phyloP scores from a whole-genome alignment of 441 rosid genomes.

The Flueggea neowawraea region DNA sequence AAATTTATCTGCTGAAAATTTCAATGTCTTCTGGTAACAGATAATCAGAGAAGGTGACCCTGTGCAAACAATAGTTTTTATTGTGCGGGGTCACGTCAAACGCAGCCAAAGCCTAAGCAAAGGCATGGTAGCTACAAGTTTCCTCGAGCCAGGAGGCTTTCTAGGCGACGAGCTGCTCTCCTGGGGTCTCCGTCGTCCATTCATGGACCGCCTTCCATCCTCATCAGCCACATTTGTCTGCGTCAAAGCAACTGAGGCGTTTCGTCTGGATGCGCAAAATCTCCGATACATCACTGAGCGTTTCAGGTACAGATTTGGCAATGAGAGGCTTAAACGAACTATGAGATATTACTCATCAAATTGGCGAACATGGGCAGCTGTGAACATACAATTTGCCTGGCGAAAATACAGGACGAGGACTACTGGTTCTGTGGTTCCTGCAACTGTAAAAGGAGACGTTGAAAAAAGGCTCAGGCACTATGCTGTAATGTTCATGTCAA shows the following conservation, averaged over 20 bases:
- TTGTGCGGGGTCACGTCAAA: conserved; percentile 43
- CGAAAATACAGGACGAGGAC: conserved; percentile 46
- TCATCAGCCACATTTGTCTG: conserved; percentile 69
- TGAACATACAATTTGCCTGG: conserved; percentile 68
- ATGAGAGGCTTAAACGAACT: conserved; percentile 55
- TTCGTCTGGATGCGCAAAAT: conserved; percentile 43
- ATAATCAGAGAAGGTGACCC: conserved; percentile 73
- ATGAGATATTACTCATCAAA: conserved; percentile 74
- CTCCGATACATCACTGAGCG: conserved; percentile 62
- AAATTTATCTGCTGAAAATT: too few species aligned
- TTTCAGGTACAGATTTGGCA: conserved; percentile 64
- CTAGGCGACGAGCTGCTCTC: conserved; percentile 66
- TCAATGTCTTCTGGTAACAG: conserved; percentile 17
- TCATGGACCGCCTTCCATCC: conserved; percentile 54
- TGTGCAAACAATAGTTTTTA: conserved; percentile 50
- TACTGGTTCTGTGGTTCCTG: conserved; percentile 34
- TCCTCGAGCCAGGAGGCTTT: conserved; percentile 58
- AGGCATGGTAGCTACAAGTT: conserved; percentile 50
- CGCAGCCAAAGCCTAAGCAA: conserved; percentile 55
- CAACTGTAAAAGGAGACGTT: conserved; percentile 17
- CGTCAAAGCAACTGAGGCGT: conserved; percentile 49
- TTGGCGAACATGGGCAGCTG: conserved; percentile 81
- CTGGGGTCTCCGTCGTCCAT: conserved; percentile 79
- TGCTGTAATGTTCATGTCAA: conserved; percentile 77
- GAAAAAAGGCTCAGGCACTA: conserved; percentile 46